These are phyloP conservation scores for Physcomitrellopsis africana DNA, from an alignment of 225 moss, liverwort and hornwort species.

Conservation along the genomic window DNA sequence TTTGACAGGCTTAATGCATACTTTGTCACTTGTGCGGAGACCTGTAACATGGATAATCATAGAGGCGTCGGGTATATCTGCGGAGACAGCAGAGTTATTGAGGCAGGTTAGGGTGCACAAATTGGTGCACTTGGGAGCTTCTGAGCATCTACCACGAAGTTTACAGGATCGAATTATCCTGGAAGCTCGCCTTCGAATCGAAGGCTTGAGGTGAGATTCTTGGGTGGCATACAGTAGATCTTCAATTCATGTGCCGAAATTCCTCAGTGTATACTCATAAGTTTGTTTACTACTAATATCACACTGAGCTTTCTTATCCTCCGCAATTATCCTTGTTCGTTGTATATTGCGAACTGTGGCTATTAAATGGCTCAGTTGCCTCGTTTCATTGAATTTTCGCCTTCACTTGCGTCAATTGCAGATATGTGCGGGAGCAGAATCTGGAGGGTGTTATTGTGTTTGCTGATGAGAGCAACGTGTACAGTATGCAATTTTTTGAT, in stretches of 20 bases:
- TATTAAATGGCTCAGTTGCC: too few relatives aligned
- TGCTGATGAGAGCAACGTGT: conserved; percentile 90
- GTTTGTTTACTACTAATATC: background rate
- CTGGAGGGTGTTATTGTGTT: conserved; percentile 85
- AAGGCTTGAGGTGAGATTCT: conserved; percentile 68
- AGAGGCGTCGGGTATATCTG: conserved; percentile 70
- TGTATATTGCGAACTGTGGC: too few relatives aligned
- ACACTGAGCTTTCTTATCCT: too few relatives aligned
- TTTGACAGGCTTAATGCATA: conserved; percentile 67
- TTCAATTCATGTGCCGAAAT: background rate
- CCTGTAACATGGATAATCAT: conserved; percentile 89
- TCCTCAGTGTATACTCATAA: conserved; percentile 4
- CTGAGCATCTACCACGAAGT: conserved; percentile 49
- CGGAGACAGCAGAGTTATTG: conserved; percentile 70
- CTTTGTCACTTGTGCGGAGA: conserved; percentile 69
- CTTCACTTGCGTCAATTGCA: conserved; percentile 28
- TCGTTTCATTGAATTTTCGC: background rate
- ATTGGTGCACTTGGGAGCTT: conserved; percentile 62
- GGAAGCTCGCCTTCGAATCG: conserved; percentile 69
- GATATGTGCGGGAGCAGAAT: conserved; percentile 67
- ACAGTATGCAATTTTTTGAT: conserved; percentile 79
- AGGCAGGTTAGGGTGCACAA: conserved; percentile 54
- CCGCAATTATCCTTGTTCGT: too few relatives aligned
- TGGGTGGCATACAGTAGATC: background rate
- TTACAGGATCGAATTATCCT: conserved; percentile 61